Base-by-base conservation (phyloP, 345 rosid genomes). In the Capsella bursapastoris region DNA sequence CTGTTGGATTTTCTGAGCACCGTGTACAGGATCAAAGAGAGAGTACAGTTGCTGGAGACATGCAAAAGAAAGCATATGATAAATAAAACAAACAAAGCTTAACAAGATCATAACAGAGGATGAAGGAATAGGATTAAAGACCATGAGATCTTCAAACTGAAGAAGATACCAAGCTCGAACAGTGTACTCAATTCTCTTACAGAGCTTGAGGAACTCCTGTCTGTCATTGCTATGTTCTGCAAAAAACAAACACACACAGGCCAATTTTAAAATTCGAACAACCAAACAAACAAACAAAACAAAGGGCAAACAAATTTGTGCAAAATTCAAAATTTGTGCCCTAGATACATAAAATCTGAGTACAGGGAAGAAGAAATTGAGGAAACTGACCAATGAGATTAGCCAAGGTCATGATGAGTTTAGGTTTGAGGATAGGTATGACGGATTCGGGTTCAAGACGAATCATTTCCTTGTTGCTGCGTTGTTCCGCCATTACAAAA, bases 91-190 rank as follows among this genome's bases (percentile, higher is more conserved):
- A 12, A 22, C 3, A 57, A 31, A 31, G 18, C 32, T 25, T 6
- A 66, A 18, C 22, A n/a, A n/a, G n/a, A n/a, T n/a, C n/a, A n/a
- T n/a, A 18, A 18, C 47, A 34, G 40, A 9, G 8, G 8, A 43
- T 4, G 48, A 22, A 68, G 35, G 25, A 6, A 27, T 9, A 47
- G 45, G 48, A 47, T 74, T 4, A 25, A 62, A 8, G 76, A 94
- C 98, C 98, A 94, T 89, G 82, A 94, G 79, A 82, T 94, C 96
- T 81, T 94, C 97, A 76, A 94, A 94, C 69, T 89, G 98, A 55
- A 94, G 85, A 77, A 85, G 85, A 80, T 89, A 94, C 98, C 98
- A 94, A 56, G 98, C 98, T 76, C 97, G 90, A 70, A 94, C 86
- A 12, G 96, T 91, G 85, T 91, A 94, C 81, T 94, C 97, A 25